Evolutionary conservation across 768 basidiomycete genomes (phyloP).

Genomic region (Exidia glandulosa): DNA sequence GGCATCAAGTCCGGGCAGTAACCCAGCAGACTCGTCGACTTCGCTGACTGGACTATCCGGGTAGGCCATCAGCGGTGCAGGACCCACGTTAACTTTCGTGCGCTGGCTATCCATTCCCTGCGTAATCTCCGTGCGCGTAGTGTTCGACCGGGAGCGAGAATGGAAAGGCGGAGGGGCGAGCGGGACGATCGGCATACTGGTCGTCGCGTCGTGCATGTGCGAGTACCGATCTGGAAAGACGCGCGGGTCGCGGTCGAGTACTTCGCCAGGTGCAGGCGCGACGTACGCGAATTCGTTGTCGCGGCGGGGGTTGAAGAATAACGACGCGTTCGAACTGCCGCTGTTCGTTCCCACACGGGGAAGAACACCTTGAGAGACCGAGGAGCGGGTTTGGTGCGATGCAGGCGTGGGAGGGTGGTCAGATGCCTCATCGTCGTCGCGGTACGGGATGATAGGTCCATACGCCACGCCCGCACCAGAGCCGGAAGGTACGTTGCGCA

Average conservation of each 20-base stretch:
- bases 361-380: neutral
- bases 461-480: neutral
- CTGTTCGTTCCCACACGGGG: neutral
- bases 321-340: neutral
- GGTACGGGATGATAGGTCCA: neutral
- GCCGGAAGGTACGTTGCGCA: neutral
- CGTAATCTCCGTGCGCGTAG: no score
- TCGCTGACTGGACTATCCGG: neutral
- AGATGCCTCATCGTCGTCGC: neutral
- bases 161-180: no score
- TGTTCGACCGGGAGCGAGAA: no score
- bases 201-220: neutral
- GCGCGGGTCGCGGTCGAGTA: neutral
- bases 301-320: slow-evolving; percentile 1
- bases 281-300: no score
- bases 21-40: neutral
- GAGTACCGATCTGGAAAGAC: neutral
- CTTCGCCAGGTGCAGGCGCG: neutral
- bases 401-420: neutral
- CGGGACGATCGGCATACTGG: neutral
- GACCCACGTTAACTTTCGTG: no score
- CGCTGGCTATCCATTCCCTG: no score
- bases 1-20: neutral
- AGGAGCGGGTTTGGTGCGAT: neutral
- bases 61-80: neutral